Evolutionary conservation across 352 stramenopile genomes (phyloP), one percentile per base, ranked within the genome.

Genomic region (Phytopythium cucurbitacearum): DNA sequence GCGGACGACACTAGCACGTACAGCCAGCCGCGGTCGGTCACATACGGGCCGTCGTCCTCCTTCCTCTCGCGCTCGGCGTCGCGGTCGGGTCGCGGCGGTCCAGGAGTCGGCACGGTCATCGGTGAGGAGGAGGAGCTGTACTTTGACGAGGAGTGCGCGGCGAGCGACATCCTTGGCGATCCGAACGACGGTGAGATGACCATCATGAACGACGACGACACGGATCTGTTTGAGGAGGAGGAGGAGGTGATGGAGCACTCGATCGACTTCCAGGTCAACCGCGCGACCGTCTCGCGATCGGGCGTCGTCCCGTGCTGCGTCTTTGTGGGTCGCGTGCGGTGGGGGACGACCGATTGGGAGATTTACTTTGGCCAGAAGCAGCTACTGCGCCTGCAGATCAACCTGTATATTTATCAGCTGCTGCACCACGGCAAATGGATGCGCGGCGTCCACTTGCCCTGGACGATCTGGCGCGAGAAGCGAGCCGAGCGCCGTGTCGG

Each of bases 321-420:
- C 3, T 94, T 94, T 60, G 71, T 91, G 5, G 85, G 76, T 7
- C 76, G 77, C 50, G 85, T 94, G 42, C 79, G 71, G 21, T 93
- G 73, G 82, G 78, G 69, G n/a, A 81, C 73, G 3, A 73, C 82
- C 9, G 74, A 89, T 49, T 94, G 85, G 85, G 79, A 92, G 65
- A 80, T 93, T 40, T 87, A 89, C 59, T 94, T 94, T 56, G 77
- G 78, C 33, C 85, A 94, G 62, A 94, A 94, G 64, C 82, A 94
- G 48, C 53, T 94, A 5, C 49, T 94, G 52, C 72, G 82, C 12
- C 65, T 94, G 44, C 82, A 94, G 56, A 40, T 86, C 3, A 83
- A 81, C 52, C 47, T 94, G 8, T 67, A 73, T 21, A 33, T 75
- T 3, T 70, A 89, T 48, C 69, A 75, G 34, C 55, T 88, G 2